Base-by-base conservation (phyloP, 306 rosid species). In the Hippophae gyantsensis region DNA sequence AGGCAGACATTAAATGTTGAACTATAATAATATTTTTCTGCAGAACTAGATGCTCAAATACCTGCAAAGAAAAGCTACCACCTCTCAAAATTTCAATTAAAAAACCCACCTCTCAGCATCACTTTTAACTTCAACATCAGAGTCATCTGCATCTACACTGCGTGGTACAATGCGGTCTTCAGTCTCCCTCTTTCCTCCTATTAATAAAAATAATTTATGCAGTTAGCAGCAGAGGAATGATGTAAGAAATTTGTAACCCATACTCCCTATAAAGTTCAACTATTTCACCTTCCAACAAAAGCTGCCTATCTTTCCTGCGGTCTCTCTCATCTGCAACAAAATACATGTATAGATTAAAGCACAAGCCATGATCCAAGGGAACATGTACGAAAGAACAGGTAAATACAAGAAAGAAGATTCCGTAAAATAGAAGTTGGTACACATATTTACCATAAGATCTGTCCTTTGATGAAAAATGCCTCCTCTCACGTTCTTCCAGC, bases 81-180 rank as follows among this genome's bases (percentile, higher is more conserved):
- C 38, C 38, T 32, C 38, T 32, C 38, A 32, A 32, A 2, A 32
- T 32, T 32, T 32, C 38, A 32, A 32, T 2, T 32, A 32, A 32
- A 32, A 32, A 32, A 32, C 3, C 3, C 2, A 32, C 98, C 98
- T 92, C 58, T 92, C 99, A 42, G 81, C 79, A 18, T 85, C 95
- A 72, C 95, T 88, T 79, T 88, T 85, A 63, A 78, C 89, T 67
- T 92, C 98, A 64, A 81, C 73, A 14, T 92, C 96, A 66, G 98
- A 87, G 79, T 92, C 98, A 63, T 92, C 98, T 18, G 96, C 98
- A 76, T 92, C 98, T 67, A 85, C 77, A 57, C 75, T 92, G 3
- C 95, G 93, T 0, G 93, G 82, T 75, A 85, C 61, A 53, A 87
- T 87, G 61, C 88, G 95, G 51, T 89, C 97, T 74, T 92, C 98